Conservation (phyloP, 2,329 filamentous ascomycete species). For the Coniochaeta sp. region DNA sequence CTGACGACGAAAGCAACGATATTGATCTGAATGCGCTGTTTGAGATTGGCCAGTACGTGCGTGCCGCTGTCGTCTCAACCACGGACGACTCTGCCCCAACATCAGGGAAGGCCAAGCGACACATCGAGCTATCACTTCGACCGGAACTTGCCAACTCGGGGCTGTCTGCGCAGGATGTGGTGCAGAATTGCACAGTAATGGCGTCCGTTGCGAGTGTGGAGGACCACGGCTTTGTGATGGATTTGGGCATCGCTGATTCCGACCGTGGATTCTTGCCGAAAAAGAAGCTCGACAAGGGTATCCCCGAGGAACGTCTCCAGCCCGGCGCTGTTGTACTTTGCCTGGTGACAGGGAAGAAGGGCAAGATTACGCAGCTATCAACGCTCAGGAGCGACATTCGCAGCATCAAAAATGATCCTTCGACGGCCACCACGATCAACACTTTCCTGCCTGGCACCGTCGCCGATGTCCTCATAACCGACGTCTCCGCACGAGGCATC, state of each 20-base stretch:
- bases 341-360: slow-evolving; percentile 67
- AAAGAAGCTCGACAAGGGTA: slow-evolving; percentile 64
- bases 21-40: slow-evolving; percentile 73
- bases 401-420: slow-evolving; percentile 57
- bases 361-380: slow-evolving; percentile 81
- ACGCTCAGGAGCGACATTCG: slow-evolving; percentile 63
- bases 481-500: slow-evolving; percentile 67
- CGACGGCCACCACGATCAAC: slow-evolving; percentile 77
- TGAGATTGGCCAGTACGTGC: slow-evolving; percentile 76
- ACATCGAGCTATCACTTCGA: slow-evolving; percentile 80
- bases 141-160: slow-evolving; percentile 73
- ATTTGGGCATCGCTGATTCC: slow-evolving; percentile 65
- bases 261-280: slow-evolving; percentile 77
- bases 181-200: slow-evolving; percentile 72
- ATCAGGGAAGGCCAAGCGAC: slow-evolving; percentile 60
- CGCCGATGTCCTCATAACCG: slow-evolving; percentile 75
- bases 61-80: slow-evolving; percentile 75
- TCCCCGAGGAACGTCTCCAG: slow-evolving; percentile 62
- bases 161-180: slow-evolving; percentile 63
- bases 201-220: slow-evolving; percentile 87
- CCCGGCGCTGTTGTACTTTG: slow-evolving; percentile 82
- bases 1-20: slow-evolving; percentile 43
- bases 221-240: slow-evolving; percentile 92
- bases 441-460: slow-evolving; percentile 88
- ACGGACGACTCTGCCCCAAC: slow-evolving; percentile 49